Evolutionary conservation across 495 filamentous ascomycete genomes (phyloP), one percentile per base, ranked within the genome.

Genomic region (Hypoxylon cercidicola): DNA sequence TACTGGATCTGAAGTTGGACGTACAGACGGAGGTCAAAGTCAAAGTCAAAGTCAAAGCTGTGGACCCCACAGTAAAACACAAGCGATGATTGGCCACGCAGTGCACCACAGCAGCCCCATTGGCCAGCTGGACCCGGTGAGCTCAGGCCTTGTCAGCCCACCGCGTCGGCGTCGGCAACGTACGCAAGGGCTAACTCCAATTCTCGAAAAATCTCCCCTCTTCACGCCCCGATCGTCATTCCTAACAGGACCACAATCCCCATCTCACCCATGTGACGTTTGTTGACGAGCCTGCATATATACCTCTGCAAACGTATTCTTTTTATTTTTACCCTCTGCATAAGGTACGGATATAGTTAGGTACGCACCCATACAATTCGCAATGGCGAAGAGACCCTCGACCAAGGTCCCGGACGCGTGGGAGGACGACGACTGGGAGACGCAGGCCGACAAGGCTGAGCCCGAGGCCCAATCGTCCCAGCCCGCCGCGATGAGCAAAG

Each of bases 361-460:
- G 3, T 37, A 37, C 3, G 34, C 34, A 37, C 34, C 34, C 3
- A 43, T 58, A 23, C 35, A 15, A 35, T 18, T 19, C 25, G 75
- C 64, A 61, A 89, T 89, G 82, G 85, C 82, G 57, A 81, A 80
- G 66, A 82, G 78, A 57, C 76, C 75, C 47, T 77, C 75, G 55
- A 68, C 70, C 39, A 75, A 79, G 40, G 75, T 87, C 56, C 88
- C 91, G 28, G 87, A 96, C 72, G 92, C 91, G 45, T 97, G 93
- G 93, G 93, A 92, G 56, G 71, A 82, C 55, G 92, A 94, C 64
- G 91, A 97, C 68, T 97, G 92, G 92, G 90, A 93, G 72, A 78
- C 77, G 4, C 81, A 90, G 71, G 91, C 90, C 35, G 91, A 96
- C 71, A 70, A 75, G 43, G 68, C 68, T 49, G 55, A 77, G 19